phyloP scores from a whole-genome alignment of 495 filamentous ascomycete genomes.

The Penicillium paradoxum region DNA sequence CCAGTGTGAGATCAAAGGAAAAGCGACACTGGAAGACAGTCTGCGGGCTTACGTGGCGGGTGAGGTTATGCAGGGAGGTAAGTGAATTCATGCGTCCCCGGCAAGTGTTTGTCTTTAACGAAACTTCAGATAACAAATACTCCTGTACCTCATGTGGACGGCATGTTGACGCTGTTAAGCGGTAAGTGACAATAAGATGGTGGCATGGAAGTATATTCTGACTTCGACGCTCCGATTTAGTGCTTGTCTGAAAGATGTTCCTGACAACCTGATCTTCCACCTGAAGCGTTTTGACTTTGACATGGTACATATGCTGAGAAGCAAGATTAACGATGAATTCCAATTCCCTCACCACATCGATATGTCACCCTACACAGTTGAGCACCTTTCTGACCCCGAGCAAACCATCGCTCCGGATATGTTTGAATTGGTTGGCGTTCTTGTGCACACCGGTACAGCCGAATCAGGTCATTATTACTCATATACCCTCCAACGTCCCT shows the following conservation, averaged over 20 bases:
- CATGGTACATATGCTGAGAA: constrained; percentile 71
- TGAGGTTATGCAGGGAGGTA: constrained; percentile 91
- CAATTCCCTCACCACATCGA: constrained; percentile 80
- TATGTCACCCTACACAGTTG: constrained; percentile 85
- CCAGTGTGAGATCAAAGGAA: constrained; percentile 95
- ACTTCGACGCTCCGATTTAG: constrained; percentile 29
- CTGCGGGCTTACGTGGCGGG: constrained; percentile 91
- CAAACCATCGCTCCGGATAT: constrained; percentile 55
- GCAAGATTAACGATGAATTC: constrained; percentile 95
- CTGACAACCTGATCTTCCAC: constrained; percentile 92
- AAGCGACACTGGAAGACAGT: constrained; percentile 76
- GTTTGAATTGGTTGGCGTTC: constrained; percentile 87
- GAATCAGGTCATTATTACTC: constrained; percentile 98
- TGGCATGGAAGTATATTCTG: background rate
- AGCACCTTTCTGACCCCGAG: constrained; percentile 66
- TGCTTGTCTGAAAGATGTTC: constrained; percentile 88
- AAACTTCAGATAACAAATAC: constrained; percentile 80
- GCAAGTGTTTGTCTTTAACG: constrained; percentile 15
- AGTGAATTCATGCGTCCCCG: constrained; percentile 18
- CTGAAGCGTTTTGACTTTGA: constrained; percentile 97
- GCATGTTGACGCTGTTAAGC: constrained; percentile 92
- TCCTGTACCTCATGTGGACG: constrained; percentile 86
- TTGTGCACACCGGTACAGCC: constrained; percentile 89
- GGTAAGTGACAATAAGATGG: constrained; percentile 38
- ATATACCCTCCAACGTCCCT: constrained; percentile 77